phyloP scores from a whole-genome alignment of 441 rosid species.

The Francoa sonchifolia region DNA sequence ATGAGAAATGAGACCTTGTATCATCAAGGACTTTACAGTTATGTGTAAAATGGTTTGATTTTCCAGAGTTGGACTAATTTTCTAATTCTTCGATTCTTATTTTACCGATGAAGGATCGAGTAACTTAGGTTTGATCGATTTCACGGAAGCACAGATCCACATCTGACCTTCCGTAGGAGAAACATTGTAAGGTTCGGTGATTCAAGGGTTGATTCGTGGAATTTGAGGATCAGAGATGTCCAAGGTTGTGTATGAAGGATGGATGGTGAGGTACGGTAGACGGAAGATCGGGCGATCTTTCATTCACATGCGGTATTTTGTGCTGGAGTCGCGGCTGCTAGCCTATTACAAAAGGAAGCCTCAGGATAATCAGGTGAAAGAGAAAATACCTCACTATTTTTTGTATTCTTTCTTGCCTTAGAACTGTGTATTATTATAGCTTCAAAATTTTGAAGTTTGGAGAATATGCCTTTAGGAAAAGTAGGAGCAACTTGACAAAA shows the following conservation, averaged over 20 bases:
- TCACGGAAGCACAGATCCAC: too few species aligned
- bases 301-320: constrained; percentile 93
- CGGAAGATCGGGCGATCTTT: constrained; percentile 94
- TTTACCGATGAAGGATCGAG: too few species aligned
- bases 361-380: constrained; percentile 65
- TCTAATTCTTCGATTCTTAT: too few species aligned
- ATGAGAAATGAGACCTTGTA: too few species aligned
- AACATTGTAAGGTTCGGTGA: too few species aligned
- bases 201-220: too few species aligned
- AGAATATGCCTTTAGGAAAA: constrained; percentile 10
- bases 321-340: constrained; percentile 77
- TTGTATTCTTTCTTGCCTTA: neutral
- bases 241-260: constrained; percentile 85
- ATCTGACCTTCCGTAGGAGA: too few species aligned
- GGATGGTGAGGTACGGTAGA: constrained; percentile 98
- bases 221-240: constrained; percentile 33
- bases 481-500: constrained; percentile 13
- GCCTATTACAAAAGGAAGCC: constrained; percentile 98
- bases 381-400: neutral
- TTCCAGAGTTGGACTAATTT: too few species aligned
- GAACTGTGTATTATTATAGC: neutral
- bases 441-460: neutral
- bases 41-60: too few species aligned
- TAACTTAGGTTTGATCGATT: too few species aligned
- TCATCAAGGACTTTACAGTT: too few species aligned